A percentile compares a stretch with the other conserved stretches of the same genome.
These are phyloP conservation scores for Saccharomycopsis microspora DNA, from an alignment of 805 yeast species.

Conservation along the genomic window DNA sequence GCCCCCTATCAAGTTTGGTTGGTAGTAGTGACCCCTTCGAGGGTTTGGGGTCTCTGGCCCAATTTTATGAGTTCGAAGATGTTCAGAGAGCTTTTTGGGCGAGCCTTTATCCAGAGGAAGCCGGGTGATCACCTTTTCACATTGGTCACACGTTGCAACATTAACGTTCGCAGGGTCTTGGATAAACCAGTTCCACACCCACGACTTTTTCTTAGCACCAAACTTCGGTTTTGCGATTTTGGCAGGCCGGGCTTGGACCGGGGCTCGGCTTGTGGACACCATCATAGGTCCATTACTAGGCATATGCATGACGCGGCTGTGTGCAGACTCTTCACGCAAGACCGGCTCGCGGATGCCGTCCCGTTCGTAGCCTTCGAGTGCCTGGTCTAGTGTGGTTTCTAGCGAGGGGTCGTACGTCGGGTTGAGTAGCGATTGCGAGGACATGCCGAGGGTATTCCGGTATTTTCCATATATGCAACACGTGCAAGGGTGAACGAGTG, in stretches of 20 bases:
- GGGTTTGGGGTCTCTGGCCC: conserved; percentile 29
- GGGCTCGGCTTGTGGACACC: neutral
- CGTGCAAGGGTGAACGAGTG: neutral
- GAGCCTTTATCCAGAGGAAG: conserved; percentile 44
- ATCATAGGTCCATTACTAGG: neutral
- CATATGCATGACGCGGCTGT: too few relatives aligned
- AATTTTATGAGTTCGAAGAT: conserved; percentile 42
- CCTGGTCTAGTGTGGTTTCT: conserved; percentile 1
- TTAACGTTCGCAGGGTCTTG: conserved; percentile 38
- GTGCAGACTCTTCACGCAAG: neutral
- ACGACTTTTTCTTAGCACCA: conserved; percentile 50
- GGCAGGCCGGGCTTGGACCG: conserved; percentile 21
- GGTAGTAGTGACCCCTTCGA: conserved; percentile 20
- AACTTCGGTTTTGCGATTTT: conserved; percentile 41
- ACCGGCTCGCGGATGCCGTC: neutral
- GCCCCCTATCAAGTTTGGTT: neutral
- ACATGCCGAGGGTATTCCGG: neutral
- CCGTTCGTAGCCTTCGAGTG: neutral
- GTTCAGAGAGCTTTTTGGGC: conserved; percentile 49
- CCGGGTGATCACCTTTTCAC: conserved; percentile 38
- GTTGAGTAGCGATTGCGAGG: conserved; percentile 6
- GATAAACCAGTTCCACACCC: conserved; percentile 55
- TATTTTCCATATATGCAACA: neutral
- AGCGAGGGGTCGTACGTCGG: neutral
- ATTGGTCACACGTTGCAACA: conserved; percentile 41